A percentile compares a stretch with the other conserved stretches of the same genome.
Evolutionary conservation across 2,329 filamentous ascomycete species (phyloP).

Genomic region (Neonectria magnoliae): DNA sequence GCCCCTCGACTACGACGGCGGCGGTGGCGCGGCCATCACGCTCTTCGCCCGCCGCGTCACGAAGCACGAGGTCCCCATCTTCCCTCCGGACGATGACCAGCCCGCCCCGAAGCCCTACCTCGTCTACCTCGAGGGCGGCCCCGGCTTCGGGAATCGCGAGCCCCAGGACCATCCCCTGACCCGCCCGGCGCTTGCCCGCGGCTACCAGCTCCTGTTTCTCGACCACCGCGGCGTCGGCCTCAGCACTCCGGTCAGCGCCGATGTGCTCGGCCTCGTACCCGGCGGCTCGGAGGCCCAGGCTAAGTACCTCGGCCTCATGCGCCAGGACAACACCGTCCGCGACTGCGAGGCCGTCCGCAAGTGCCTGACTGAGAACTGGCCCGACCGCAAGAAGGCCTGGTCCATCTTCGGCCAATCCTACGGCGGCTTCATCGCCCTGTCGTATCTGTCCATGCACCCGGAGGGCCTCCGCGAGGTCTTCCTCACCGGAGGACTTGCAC

Average conservation of each 20-base stretch:
- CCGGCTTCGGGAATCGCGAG: conserved; percentile 78
- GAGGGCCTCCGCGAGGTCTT: conserved; percentile 85
- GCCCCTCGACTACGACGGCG: conserved; percentile 78
- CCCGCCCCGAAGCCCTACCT: conserved; percentile 63
- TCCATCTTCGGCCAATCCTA: conserved; percentile 91
- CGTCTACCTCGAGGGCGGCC: conserved; percentile 86
- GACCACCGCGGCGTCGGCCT: conserved; percentile 92
- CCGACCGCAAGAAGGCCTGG: conserved; percentile 79
- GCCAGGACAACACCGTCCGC: conserved; percentile 88
- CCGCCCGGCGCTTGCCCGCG: conserved; percentile 76
- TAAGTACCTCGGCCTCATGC: conserved; percentile 83
- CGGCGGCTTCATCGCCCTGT: conserved; percentile 85
- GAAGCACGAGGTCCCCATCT: conserved; percentile 71
- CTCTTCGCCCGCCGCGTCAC: conserved; percentile 82
- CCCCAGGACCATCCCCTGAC: conserved; percentile 80
- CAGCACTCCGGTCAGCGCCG: conserved; percentile 80
- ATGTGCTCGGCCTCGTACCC: conserved; percentile 67
- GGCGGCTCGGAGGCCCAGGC: conserved; percentile 76
- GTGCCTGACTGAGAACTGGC: conserved; percentile 75
- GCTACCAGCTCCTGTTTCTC: conserved; percentile 87
- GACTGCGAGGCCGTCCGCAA: conserved; percentile 89
- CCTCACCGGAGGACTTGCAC: conserved; percentile 83
- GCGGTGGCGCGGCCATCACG: conserved; percentile 63
- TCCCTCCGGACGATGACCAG: conserved; percentile 50
- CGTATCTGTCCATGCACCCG: conserved; percentile 84